Evolutionary conservation across 2,329 filamentous ascomycete species (phyloP), one percentile per base, ranked within the genome.

Genomic region (Colletotrichum sp.): DNA sequence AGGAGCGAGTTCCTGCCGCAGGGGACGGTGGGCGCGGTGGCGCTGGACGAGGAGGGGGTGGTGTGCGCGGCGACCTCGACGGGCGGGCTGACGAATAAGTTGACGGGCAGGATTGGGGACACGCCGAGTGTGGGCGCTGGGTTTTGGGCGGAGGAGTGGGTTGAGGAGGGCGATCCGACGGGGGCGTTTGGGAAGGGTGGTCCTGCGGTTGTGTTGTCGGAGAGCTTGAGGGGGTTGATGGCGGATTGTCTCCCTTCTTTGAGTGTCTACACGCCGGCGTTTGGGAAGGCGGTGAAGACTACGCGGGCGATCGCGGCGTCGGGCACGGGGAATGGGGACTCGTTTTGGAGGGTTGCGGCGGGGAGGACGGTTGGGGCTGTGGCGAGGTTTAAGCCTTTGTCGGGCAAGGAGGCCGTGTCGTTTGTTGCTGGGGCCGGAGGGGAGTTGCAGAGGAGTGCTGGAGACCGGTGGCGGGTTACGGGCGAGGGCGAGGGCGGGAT

Each of bases 131-230:
- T 96, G 1, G 96, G 96, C 0, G 94, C 95, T 1, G 96, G 96
- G 0, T 98, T 96, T 84, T 98, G 95, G 95, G 95, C 96, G 0
- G 96, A 98, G 82, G 91, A 96, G 79, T 98, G 95, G 95, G 84
- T 85, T 9, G 90, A 93, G 72, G 84, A 87, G 3, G 84, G 83
- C 2, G 83, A 85, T 49, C 80, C 83, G 8, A 84, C 81, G 1
- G 77, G 72, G 21, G 69, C 52, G 71, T 79, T 80, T 72, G 73
- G 55, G 21, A 62, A 67, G 28, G 72, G 36, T 4, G 49, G 7
- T 18, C 71, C 72, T 8, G 62, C 7, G 60, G 65, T 62, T 0
- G 80, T 90, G 30, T 77, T 90, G 28, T 84, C 85, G 3, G 83
- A 84, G 2, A 82, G 87, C 3, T 79, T 94, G 52, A 84, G 82